Evolutionary conservation across 179 eudicot genomes (phyloP).

Genomic region (Drosera spatulata): DNA sequence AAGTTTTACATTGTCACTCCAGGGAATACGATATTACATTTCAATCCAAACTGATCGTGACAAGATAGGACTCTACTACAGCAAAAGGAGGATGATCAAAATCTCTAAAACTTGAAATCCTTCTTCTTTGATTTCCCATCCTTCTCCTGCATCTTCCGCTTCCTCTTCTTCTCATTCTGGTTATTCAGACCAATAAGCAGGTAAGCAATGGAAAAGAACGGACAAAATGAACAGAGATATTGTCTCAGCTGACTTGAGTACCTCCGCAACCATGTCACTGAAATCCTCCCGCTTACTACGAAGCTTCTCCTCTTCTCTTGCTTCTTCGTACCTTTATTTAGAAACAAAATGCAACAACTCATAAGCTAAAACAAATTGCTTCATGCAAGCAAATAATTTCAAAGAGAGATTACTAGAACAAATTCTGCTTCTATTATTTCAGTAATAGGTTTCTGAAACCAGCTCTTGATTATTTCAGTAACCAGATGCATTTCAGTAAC

Average conservation of each 20-base stretch:
- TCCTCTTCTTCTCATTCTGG: slow-evolving; percentile 66
- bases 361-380: background rate
- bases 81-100: background rate
- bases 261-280: slow-evolving; percentile 83
- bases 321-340: slow-evolving; percentile 50
- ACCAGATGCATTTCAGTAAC: no score
- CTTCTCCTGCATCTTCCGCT: slow-evolving; percentile 72
- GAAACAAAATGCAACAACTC: background rate
- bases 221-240: no score
- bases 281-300: slow-evolving; percentile 60
- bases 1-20: background rate
- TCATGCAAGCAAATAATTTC: no score
- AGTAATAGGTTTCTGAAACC: no score
- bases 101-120: slow-evolving; percentile 53
- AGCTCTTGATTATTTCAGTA: no score
- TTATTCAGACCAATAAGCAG: no score
- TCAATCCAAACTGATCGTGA: background rate
- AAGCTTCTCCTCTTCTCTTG: slow-evolving; percentile 63
- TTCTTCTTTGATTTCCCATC: slow-evolving; percentile 64
- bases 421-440: no score
- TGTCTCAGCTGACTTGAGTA: slow-evolving; percentile 1
- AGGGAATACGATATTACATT: background rate
- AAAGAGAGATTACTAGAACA: no score
- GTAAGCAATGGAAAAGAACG: no score
- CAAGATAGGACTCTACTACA: background rate